Base-by-base conservation (phyloP, 768 basidiomycete genomes). In the Boletus vermiculosoides region DNA sequence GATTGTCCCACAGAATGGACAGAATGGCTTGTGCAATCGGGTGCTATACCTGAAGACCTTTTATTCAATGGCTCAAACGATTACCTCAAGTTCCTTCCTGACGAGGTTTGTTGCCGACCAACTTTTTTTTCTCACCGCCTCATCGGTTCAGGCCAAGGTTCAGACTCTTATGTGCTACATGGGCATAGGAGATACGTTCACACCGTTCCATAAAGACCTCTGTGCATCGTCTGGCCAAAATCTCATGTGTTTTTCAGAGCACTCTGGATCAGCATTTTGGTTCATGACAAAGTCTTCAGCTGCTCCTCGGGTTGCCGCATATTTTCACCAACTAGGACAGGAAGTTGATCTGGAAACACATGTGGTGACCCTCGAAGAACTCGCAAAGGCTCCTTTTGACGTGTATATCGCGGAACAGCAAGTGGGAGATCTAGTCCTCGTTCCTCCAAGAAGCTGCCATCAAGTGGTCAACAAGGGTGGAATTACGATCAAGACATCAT, bases 161-260 rank as follows among this genome's bases (percentile, higher is more conserved):
- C 86, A 92, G 64, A 92, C 90, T 0, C 73, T 94, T 5, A 92
- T 94, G 90, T 91, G 88, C 64, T 94, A 94, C 63, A 71, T 92
- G 7, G 92, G 92, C 8, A 77, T 87, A 54, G 88, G 87, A 0
- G 91, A 90, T 59, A 93, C 92, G 0, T 92, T 83, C 68, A 94
- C 92, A 0, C 86, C 91, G 1, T 87, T 83, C 55, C 92, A 94
- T 66, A 93, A 92, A 67, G 91, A 94, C 71, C 78, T 87, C 0
- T 94, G 91, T 63, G 90, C 83, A 1, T 92, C 90, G 4, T 86
- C 87, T 7, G 91, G 92, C 11, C 91, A 93, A 53, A 94, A 94
- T 66, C 73, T 94, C 22, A 93, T 94, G 91, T 87, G 86, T 64
- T 87, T 88, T 67, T 83, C 91, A 0, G 88, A 90, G 66, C 73